These are phyloP conservation scores for Takakia lepidozioides DNA, from an alignment of 225 moss, liverwort and hornwort genomes.

Conservation along the genomic window DNA sequence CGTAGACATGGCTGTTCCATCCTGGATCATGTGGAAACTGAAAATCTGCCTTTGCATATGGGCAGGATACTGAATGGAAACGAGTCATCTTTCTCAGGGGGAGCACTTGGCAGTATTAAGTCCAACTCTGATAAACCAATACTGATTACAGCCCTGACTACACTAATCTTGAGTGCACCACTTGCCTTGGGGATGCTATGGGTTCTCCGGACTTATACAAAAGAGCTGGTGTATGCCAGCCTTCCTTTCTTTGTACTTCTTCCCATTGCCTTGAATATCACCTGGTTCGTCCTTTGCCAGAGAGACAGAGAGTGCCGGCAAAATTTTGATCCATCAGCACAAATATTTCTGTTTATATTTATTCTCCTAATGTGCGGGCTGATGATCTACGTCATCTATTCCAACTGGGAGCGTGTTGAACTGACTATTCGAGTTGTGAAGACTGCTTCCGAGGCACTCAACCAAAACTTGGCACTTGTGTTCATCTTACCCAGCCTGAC, in stretches of 20 bases:
- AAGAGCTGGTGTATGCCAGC: slow-evolving; percentile 61
- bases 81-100: neutral
- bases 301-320: slow-evolving; percentile 33
- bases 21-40: slow-evolving; percentile 10
- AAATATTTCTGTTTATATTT: slow-evolving; percentile 16
- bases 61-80: neutral
- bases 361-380: slow-evolving; percentile 33
- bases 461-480: slow-evolving; percentile 60
- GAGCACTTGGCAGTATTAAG: slow-evolving; percentile 4
- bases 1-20: slow-evolving; percentile 30
- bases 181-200: slow-evolving; percentile 36
- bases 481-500: slow-evolving; percentile 50
- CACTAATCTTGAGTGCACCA: slow-evolving; percentile 43
- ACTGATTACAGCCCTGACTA: slow-evolving; percentile 28
- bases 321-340: slow-evolving; percentile 18
- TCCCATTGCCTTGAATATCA: slow-evolving; percentile 29
- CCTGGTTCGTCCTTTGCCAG: slow-evolving; percentile 40
- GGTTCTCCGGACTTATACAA: slow-evolving; percentile 45
- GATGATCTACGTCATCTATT: slow-evolving; percentile 33
- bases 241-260: slow-evolving; percentile 49
- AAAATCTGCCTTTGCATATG: neutral
- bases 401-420: slow-evolving; percentile 54
- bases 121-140: slow-evolving; percentile 9
- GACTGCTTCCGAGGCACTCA: slow-evolving; percentile 59
- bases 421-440: slow-evolving; percentile 57